Percentiles rank a stretch among this genome's conserved stretches.
These are phyloP conservation scores for Pseudogymnoascus sp. DNA, from an alignment of 2,329 filamentous ascomycete genomes.

Conservation along the genomic window DNA sequence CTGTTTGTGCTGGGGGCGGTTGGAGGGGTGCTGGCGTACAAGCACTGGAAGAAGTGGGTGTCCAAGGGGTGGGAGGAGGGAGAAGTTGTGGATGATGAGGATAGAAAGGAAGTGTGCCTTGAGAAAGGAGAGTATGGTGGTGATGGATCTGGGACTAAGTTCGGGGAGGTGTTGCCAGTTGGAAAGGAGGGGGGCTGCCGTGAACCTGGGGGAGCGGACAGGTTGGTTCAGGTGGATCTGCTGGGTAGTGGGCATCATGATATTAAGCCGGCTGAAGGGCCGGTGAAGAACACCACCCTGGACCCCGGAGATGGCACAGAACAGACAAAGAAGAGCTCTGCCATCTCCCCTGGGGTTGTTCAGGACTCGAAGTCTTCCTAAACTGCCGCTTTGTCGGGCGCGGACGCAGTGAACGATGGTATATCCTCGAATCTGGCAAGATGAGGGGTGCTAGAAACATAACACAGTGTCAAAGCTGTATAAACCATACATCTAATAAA, in stretches of 20 bases:
- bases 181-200: neutral
- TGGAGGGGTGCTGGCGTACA: constrained; percentile 59
- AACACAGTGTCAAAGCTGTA: neutral
- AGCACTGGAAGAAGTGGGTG: constrained; percentile 63
- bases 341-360: neutral
- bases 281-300: neutral
- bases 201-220: neutral
- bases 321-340: neutral
- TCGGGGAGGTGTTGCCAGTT: neutral
- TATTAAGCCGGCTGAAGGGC: neutral
- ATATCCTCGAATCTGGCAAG: neutral
- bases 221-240: neutral
- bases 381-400: neutral
- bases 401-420: neutral
- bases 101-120: neutral
- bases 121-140: neutral
- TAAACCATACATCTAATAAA: neutral
- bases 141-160: neutral
- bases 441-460: neutral
- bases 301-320: neutral
- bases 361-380: neutral
- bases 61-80: constrained; percentile 26
- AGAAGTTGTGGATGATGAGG: neutral
- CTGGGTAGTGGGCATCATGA: neutral
- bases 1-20: constrained; percentile 65